Base-by-base conservation (phyloP, 2,329 filamentous ascomycete species). In the Colletotrichum graminicola region DNA sequence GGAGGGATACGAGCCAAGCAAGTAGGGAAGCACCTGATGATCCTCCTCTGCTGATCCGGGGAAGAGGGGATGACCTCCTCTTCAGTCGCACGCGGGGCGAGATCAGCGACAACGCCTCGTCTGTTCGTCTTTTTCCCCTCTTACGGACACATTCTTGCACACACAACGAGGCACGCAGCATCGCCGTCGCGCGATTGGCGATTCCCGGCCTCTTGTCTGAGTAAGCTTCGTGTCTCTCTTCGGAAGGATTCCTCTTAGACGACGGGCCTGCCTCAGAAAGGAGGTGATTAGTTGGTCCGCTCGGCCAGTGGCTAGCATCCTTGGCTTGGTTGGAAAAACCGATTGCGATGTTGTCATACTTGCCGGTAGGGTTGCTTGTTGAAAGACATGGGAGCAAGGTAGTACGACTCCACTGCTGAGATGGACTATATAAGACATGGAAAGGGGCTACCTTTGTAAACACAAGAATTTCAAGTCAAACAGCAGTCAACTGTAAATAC, bases 271-370 rank as follows among this genome's bases (percentile, higher is more conserved):
- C 18, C 54, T 34, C 8, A 8, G 21, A 18, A 23, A 26, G 45
- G 26, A 39, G 59, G 23, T 26, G 23, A 18, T 34, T 62, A 14
- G 59, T 43, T 49, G 21, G 21, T 21, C 21, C 43, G 5, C n/a
- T 29, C 14, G 7, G 21, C 59, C 32, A 51, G 34, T 47, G 11
- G 18, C 10, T 18, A 23, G 16, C 29, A n/a, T 51, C 39, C 5
- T 36, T 29, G 29, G 32, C 10, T 29, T 39, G 10, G 21, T 43
- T 21, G 34, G 8, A 10, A n/a, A 45, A n/a, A n/a, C 18, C 6
- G 39, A 36, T n/a, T 61, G 54, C 54, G 57, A 64, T 73, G 51
- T 62, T 69, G 60, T 55, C 62, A 61, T 72, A 39, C 32, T 59
- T 64, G 29, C 2, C 32, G 23, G n/a, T 8, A 6, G 16, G 23